Conservation (phyloP, 306 rosid genomes). For the Vigna unguiculata region DNA sequence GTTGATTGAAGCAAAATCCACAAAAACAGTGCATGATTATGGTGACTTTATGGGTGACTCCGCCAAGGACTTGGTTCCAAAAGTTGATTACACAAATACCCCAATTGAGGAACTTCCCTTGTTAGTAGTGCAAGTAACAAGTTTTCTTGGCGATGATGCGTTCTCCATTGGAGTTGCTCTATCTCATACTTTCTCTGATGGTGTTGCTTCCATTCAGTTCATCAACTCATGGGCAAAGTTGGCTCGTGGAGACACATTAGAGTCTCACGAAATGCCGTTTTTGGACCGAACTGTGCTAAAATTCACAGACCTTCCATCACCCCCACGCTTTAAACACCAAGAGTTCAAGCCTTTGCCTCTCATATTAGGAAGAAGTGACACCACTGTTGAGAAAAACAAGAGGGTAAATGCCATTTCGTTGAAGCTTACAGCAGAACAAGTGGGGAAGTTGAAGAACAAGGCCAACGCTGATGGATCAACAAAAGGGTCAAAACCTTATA, state of each 20-base stretch:
- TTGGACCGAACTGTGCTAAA: not conserved
- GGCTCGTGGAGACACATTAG: not conserved
- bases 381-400: not conserved
- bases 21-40: slow-evolving; percentile 17
- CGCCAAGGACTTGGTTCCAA: slow-evolving; percentile 23
- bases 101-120: slow-evolving; percentile 2
- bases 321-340: slow-evolving; percentile 28
- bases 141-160: not conserved
- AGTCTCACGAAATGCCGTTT: not conserved
- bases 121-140: not conserved
- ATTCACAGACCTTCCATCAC: not conserved
- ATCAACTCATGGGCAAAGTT: slow-evolving; percentile 9
- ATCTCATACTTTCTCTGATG: not conserved
- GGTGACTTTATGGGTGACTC: slow-evolving; percentile 19
- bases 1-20: slow-evolving; percentile 1
- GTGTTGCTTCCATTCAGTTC: not conserved
- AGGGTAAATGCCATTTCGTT: not conserved
- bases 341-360: slow-evolving; percentile 32
- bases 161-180: not conserved
- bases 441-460: slow-evolving; percentile 1
- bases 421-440: slow-evolving; percentile 24
- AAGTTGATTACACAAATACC: not conserved
- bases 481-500: slow-evolving; percentile 19
- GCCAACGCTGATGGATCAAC: not conserved
- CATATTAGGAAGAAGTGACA: slow-evolving; percentile 18